These are phyloP conservation scores for Neurospora sublineolata DNA, from an alignment of 495 filamentous ascomycete species.

Conservation along the genomic window DNA sequence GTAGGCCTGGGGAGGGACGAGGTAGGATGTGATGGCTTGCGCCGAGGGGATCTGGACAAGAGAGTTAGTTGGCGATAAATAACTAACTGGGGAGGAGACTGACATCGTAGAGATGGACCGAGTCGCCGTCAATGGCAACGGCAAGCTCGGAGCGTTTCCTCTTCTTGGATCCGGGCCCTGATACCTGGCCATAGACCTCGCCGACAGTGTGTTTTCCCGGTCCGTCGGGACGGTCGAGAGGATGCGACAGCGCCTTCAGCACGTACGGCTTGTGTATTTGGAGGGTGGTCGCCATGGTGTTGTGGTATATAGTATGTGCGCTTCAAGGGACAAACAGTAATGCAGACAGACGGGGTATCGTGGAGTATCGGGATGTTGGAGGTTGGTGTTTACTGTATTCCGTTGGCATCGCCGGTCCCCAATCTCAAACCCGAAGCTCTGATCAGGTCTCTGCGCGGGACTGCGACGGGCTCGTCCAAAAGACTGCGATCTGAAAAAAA, in stretches of 20 bases:
- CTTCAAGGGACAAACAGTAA: neutral
- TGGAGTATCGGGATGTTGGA: neutral
- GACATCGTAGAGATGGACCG: conserved; percentile 89
- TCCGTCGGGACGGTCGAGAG: conserved; percentile 44
- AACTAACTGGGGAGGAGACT: conserved; percentile 8
- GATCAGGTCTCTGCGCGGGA: neutral
- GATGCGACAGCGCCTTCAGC: conserved; percentile 54
- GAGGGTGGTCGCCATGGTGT: conserved; percentile 40
- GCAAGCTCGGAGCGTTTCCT: conserved; percentile 76
- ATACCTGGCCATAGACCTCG: conserved; percentile 52
- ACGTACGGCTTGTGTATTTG: conserved; percentile 47
- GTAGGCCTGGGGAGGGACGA: conserved; percentile 66
- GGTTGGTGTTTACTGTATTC: neutral
- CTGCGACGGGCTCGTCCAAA: neutral
- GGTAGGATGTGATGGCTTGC: conserved; percentile 74
- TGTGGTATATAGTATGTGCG: neutral
- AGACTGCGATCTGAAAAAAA: conserved; percentile 13
- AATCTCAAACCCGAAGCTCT: conserved; percentile 1
- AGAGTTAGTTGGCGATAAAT: conserved; percentile 11
- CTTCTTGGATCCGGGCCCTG: conserved; percentile 57
- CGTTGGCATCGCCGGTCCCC: conserved; percentile 1
- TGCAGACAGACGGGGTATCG: neutral
- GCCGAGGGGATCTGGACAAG: conserved; percentile 56
- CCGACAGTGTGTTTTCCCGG: conserved; percentile 47
- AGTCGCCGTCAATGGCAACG: conserved; percentile 81